Conservation (phyloP, 495 filamentous ascomycete species). For the Trichoderma reesei region DNA sequence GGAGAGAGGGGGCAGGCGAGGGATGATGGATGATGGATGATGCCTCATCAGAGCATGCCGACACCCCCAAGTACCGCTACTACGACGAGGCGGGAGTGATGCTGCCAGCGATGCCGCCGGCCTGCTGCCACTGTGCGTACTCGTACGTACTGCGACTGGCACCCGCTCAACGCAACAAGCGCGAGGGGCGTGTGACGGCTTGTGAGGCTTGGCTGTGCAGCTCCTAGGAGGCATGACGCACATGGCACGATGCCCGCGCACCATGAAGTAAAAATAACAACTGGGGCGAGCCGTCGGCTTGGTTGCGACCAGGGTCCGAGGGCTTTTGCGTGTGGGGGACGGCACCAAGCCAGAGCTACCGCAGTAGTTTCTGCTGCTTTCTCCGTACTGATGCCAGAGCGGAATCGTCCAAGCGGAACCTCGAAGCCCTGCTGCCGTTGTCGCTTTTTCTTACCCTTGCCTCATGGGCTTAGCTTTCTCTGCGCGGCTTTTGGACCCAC, state of each 20-base stretch:
- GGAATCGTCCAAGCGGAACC: neutral
- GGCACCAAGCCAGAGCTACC: neutral
- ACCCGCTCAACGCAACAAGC: no score
- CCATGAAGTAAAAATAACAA: neutral
- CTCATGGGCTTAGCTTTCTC: neutral
- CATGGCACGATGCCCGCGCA: constrained; percentile 7
- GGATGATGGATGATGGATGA: constrained; percentile 3
- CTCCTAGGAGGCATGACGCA: constrained; percentile 1
- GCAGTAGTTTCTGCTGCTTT: neutral
- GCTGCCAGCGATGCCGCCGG: no score
- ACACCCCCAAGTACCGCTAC: no score
- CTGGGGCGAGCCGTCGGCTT: constrained; percentile 7
- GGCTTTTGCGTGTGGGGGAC: neutral
- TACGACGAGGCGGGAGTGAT: no score
- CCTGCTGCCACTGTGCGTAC: no score
- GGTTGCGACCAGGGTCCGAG: neutral
- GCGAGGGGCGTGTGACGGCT: constrained; percentile 6
- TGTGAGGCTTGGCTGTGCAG: neutral
- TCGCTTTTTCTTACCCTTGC: neutral
- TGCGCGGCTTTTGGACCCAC: neutral
- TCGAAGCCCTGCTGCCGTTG: neutral
- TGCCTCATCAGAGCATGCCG: neutral
- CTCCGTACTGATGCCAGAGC: neutral
- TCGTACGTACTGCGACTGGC: no score
- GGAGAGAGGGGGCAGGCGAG: neutral